phyloP scores from a whole-genome alignment of 371 early-diverging fungal genomes.

The Rhizopus sp. region DNA sequence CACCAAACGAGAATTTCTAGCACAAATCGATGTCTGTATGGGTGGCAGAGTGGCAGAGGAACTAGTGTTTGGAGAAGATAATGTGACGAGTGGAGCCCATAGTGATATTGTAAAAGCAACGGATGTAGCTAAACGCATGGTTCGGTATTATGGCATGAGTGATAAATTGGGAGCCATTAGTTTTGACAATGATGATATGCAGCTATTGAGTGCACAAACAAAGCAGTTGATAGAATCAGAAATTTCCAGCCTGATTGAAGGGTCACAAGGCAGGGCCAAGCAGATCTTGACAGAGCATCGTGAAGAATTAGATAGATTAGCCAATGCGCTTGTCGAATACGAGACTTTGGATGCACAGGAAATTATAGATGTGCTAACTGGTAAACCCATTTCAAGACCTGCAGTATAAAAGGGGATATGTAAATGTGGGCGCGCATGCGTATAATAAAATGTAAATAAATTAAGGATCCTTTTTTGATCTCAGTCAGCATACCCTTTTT shows the following conservation, averaged over 20 bases:
- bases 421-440: not conserved
- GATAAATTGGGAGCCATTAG: slow-evolving; percentile 78
- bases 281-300: slow-evolving; percentile 72
- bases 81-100: slow-evolving; percentile 94
- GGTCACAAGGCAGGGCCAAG: slow-evolving; percentile 63
- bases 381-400: slow-evolving; percentile 58
- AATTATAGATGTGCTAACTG: slow-evolving; percentile 77
- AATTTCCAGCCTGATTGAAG: slow-evolving; percentile 73
- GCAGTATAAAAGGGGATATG: slow-evolving; percentile 5
- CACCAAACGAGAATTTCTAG: slow-evolving; percentile 82
- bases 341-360: slow-evolving; percentile 93
- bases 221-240: slow-evolving; percentile 85
- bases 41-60: slow-evolving; percentile 98
- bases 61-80: slow-evolving; percentile 88
- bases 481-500: not conserved
- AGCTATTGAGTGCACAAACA: slow-evolving; percentile 70
- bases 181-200: slow-evolving; percentile 70
- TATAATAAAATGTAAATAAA: not conserved
- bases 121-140: slow-evolving; percentile 89
- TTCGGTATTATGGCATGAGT: slow-evolving; percentile 92
- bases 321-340: slow-evolving; percentile 88
- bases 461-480: not conserved
- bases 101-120: slow-evolving; percentile 94
- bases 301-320: slow-evolving; percentile 89
- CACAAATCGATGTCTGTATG: slow-evolving; percentile 95